A percentile compares a stretch with the other conserved stretches of the same genome.
phyloP scores from a whole-genome alignment of 23 red algal species.

The Gracilaria gracilis region DNA sequence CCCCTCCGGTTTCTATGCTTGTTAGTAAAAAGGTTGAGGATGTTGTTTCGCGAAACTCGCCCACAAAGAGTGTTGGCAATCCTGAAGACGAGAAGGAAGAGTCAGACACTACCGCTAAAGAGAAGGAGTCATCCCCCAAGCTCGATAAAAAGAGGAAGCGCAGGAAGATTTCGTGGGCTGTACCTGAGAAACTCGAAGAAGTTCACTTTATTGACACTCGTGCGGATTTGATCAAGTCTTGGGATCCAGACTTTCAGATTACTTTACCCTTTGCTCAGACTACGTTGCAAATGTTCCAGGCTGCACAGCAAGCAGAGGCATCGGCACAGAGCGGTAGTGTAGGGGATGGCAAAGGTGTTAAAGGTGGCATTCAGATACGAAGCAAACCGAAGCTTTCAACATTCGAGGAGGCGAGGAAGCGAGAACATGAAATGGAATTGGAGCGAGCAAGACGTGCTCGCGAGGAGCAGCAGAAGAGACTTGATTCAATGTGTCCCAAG shows the following conservation, averaged over 20 bases:
- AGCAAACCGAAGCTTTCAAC: not conserved
- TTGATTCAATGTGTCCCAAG: conserved; percentile 43
- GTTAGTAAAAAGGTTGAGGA: conserved; percentile 51
- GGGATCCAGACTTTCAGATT: conserved; percentile 77
- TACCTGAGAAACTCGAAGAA: conserved; percentile 60
- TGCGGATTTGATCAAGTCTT: conserved; percentile 44
- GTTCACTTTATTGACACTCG: conserved; percentile 65
- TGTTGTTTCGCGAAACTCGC: conserved; percentile 2
- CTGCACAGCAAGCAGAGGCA: conserved; percentile 2
- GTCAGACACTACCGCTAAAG: not conserved
- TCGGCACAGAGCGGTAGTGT: not conserved
- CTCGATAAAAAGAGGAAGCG: conserved; percentile 41
- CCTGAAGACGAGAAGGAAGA: not conserved
- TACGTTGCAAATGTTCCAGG: conserved; percentile 42
- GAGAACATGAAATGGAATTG: conserved; percentile 75
- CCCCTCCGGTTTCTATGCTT: conserved; percentile 5
- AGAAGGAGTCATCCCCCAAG: conserved; percentile 5
- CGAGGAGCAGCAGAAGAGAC: conserved; percentile 37
- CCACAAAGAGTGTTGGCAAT: not conserved
- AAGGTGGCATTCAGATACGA: conserved; percentile 22
- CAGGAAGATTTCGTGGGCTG: conserved; percentile 61
- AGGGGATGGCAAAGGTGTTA: conserved; percentile 5
- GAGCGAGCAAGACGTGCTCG: conserved; percentile 52
- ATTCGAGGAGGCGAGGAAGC: conserved; percentile 71
- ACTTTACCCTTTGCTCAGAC: conserved; percentile 56